These are phyloP conservation scores for Daedaleopsis nitida DNA, from an alignment of 768 basidiomycete species.

Conservation along the genomic window DNA sequence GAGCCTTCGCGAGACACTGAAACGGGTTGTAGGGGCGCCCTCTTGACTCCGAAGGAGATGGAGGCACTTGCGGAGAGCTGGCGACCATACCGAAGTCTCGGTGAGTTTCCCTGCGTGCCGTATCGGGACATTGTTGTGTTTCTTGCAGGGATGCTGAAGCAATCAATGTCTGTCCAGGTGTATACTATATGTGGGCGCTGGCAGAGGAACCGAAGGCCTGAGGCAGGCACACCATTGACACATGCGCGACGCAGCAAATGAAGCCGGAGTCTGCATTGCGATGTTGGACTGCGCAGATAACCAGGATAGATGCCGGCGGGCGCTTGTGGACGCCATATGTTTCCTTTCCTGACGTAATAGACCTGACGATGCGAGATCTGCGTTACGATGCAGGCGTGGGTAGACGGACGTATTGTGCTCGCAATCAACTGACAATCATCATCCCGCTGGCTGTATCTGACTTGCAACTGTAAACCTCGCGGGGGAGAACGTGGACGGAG, in stretches of 20 bases:
- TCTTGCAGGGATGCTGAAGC: constrained; percentile 3
- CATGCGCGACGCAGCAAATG: no score
- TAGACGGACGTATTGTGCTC: neutral
- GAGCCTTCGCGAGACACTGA: neutral
- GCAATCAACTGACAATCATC: neutral
- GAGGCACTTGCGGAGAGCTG: constrained; percentile 71
- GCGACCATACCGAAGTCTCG: constrained; percentile 82
- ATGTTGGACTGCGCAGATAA: neutral
- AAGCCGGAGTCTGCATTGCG: neutral
- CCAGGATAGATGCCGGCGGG: constrained; percentile 3
- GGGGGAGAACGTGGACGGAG: neutral
- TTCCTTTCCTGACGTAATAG: constrained; percentile 20
- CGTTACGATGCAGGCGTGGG: constrained; percentile 5
- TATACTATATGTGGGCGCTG: constrained; percentile 89
- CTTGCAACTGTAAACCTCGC: constrained; percentile 15
- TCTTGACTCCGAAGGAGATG: constrained; percentile 85
- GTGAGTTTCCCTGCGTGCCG: constrained; percentile 38
- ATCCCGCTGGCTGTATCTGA: constrained; percentile 6
- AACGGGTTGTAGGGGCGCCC: constrained; percentile 51
- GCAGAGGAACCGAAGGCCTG: constrained; percentile 35
- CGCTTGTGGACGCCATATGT: constrained; percentile 1
- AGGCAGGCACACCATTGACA: neutral
- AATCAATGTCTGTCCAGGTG: constrained; percentile 44
- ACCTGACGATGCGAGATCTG: constrained; percentile 15
- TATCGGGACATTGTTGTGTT: constrained; percentile 1